Evolutionary conservation across 768 basidiomycete genomes (phyloP).

Genomic region (Phaeotremella fagi): DNA sequence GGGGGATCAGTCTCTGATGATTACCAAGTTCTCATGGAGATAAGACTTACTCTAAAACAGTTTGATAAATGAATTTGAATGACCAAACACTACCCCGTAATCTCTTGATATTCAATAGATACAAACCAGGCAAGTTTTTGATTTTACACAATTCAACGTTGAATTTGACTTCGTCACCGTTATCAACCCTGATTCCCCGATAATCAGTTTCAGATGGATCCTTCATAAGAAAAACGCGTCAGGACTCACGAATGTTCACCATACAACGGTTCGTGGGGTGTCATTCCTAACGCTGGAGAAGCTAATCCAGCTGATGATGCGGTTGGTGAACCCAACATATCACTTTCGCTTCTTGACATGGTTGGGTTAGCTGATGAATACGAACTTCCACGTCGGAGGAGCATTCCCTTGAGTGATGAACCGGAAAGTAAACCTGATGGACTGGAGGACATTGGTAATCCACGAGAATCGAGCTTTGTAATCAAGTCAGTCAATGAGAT

Average conservation of each 20-base stretch:
- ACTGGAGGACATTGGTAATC: slow-evolving; percentile 75
- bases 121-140: slow-evolving; percentile 82
- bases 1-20: neutral
- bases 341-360: slow-evolving; percentile 21
- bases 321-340: slow-evolving; percentile 22
- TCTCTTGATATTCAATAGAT: slow-evolving; percentile 84
- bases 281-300: slow-evolving; percentile 52
- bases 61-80: slow-evolving; percentile 53
- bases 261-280: slow-evolving; percentile 57
- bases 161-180: slow-evolving; percentile 94
- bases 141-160: slow-evolving; percentile 88
- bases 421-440: slow-evolving; percentile 59
- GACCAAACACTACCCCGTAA: slow-evolving; percentile 87
- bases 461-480: slow-evolving; percentile 76
- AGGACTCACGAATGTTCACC: slow-evolving; percentile 56
- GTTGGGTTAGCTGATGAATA: slow-evolving; percentile 52
- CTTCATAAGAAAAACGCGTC: neutral
- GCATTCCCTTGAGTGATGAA: slow-evolving; percentile 77
- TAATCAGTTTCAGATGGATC: neutral
- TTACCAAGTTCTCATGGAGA: neutral
- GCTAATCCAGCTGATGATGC: slow-evolving; percentile 8
- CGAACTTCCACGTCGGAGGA: slow-evolving; percentile 86
- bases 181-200: slow-evolving; percentile 60
- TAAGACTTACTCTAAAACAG: slow-evolving; percentile 43
- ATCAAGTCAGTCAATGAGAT: slow-evolving; percentile 10